Conservation (phyloP, 2,329 filamentous ascomycete species). For the Tolypocladium cylindrosporum region DNA sequence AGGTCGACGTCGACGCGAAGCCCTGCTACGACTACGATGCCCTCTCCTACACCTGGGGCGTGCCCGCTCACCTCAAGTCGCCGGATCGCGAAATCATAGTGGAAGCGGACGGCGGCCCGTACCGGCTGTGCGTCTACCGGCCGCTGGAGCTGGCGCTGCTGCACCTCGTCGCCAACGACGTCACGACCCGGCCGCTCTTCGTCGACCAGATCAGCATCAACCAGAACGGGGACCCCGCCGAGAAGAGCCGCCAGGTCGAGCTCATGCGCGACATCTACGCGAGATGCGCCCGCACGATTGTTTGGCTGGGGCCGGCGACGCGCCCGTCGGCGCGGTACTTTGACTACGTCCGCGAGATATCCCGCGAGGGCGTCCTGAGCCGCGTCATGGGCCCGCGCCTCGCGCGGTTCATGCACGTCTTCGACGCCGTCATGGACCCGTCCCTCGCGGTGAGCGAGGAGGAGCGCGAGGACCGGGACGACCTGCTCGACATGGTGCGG, state of each 20-base stretch:
- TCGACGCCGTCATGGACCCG: constrained; percentile 18
- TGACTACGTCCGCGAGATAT: constrained; percentile 7
- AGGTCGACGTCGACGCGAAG: constrained; percentile 8
- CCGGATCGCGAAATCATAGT: constrained; percentile 16
- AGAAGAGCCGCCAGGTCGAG: constrained; percentile 16
- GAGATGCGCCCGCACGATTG: constrained; percentile 9
- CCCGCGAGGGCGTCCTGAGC: constrained; percentile 10
- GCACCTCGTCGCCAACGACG: constrained; percentile 5
- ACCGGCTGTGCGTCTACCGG: constrained; percentile 12
- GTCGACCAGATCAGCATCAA: constrained; percentile 23
- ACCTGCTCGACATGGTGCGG: constrained; percentile 13
- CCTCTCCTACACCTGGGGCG: constrained; percentile 21
- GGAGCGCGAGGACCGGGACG: constrained; percentile 14
- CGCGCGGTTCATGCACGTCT: constrained; percentile 13
- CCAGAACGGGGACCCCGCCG: constrained; percentile 10
- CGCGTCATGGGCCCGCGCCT: constrained; percentile 14
- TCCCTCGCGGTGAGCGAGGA: constrained; percentile 8
- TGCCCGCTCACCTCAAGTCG: neutral
- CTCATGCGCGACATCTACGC: constrained; percentile 20
- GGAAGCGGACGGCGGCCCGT: constrained; percentile 6
- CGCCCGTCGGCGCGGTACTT: constrained; percentile 12
- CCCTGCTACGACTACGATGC: constrained; percentile 18
- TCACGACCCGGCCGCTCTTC: constrained; percentile 12
- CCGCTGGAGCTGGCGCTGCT: constrained; percentile 19
- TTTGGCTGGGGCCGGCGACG: constrained; percentile 17